Evolutionary conservation across 352 stramenopile genomes (phyloP), one percentile per base, ranked within the genome.

Genomic region (Pythium periplocum): DNA sequence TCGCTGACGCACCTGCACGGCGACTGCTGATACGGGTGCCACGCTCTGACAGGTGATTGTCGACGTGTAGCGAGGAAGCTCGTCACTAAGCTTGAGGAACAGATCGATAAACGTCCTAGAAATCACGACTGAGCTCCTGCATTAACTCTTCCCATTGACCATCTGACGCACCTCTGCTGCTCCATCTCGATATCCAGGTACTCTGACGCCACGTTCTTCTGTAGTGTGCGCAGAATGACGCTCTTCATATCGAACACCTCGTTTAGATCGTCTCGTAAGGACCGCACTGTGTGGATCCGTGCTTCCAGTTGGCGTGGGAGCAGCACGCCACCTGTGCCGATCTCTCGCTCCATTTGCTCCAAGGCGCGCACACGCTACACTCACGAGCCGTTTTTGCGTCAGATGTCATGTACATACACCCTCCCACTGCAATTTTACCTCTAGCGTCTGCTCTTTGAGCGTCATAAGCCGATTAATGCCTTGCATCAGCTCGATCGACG

Each of bases 31-130:
- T 26, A 17, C 10, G 11, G 49, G 30, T 4, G 11, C 31, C 6
- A 37, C 11, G 11, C 10, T 8, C 4, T 41, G 11, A 10, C 41
- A 30, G 3, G 4, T 49, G 26, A 45, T 46, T 10, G 8, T 45
- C 0, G 60, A 54, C 2, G 55, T 41, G 45, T 69, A 69, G 10
- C 57, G 59, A 17, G 69, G 71, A 0, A 84, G 51, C 48, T 75
- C 57, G 31, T 70, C 61, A 6, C 71, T 73, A 40, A 85, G 61
- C 54, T 75, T 73, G 33, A 66, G 55, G 36, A 86, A 81, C n/a
- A 84, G 44, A 33, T 76, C 62, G 26, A 83, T 70, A 52, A 83
- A 78, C 5, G 64, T 62, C 3, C 69, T 78, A 40, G 4, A 5
- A 42, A 17, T 3, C 43, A 48, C 9, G 43, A 48, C 9, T 48